Percentiles rank a stretch among this genome's conserved stretches.
Evolutionary conservation across 2,329 filamentous ascomycete species (phyloP).

Genomic region (Emmonsia crescens): DNA sequence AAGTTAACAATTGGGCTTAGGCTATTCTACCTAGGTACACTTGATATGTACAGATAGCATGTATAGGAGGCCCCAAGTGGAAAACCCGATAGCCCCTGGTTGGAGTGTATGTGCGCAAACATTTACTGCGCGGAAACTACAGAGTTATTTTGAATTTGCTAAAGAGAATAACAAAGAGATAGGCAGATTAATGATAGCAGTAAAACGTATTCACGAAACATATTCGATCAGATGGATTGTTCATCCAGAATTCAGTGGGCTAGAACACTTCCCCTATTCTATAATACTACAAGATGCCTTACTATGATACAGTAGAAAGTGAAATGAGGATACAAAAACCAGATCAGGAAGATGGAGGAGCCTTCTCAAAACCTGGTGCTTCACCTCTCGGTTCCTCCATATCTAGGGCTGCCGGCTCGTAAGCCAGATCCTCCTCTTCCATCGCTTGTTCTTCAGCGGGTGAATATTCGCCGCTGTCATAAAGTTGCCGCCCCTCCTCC

Average conservation of each 20-base stretch:
- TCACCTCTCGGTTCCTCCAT: neutral
- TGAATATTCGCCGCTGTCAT: slow-evolving; percentile 27
- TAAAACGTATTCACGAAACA: neutral
- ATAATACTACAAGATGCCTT: neutral
- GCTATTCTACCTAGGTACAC: neutral
- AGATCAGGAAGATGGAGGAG: neutral
- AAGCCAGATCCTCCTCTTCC: slow-evolving; percentile 7
- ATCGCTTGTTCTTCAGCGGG: slow-evolving; percentile 18
- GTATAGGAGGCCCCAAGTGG: neutral
- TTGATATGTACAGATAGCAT: neutral
- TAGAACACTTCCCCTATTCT: neutral
- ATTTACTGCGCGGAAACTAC: neutral
- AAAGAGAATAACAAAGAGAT: neutral
- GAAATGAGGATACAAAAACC: neutral
- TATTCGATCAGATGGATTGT: neutral
- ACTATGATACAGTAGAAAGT: neutral
- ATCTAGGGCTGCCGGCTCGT: neutral
- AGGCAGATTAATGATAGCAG: neutral
- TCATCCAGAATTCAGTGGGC: neutral
- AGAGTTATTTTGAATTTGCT: neutral
- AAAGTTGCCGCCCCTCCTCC: slow-evolving; percentile 36
- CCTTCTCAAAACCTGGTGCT: neutral
- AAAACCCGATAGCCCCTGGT: too few relatives aligned
- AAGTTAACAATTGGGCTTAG: neutral
- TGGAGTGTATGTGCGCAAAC: neutral